phyloP scores from a whole-genome alignment of 495 filamentous ascomycete genomes.

The Lichenothelia convexa region DNA sequence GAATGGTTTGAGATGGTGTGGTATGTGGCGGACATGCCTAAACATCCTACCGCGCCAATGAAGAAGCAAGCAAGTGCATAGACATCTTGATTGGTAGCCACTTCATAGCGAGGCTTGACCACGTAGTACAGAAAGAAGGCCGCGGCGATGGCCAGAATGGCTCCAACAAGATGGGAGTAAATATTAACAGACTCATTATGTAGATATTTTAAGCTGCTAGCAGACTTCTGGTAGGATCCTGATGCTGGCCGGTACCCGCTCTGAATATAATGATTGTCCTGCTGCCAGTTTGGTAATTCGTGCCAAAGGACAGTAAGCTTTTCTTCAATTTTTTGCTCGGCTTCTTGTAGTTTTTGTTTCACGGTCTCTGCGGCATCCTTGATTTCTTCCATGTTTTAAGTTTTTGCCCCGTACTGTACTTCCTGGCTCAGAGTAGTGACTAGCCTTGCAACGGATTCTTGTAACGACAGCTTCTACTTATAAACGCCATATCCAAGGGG shows the following conservation, averaged over 20 bases:
- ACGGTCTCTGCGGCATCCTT: conserved; percentile 8
- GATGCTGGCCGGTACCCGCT: conserved; percentile 55
- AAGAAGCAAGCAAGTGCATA: conserved; percentile 66
- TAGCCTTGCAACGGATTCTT: too few species aligned
- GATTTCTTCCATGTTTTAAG: conserved; percentile 11
- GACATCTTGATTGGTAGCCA: conserved; percentile 45
- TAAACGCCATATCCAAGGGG: too few species aligned
- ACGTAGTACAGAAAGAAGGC: conserved; percentile 26
- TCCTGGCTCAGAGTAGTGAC: too few species aligned
- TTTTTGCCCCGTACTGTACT: not conserved
- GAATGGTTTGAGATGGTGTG: conserved; percentile 56
- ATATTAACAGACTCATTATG: conserved; percentile 96
- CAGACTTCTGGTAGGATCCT: conserved; percentile 42
- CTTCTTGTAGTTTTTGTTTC: conserved; percentile 7
- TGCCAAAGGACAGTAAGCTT: conserved; percentile 34
- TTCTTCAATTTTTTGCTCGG: conserved; percentile 8
- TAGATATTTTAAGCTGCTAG: conserved; percentile 49
- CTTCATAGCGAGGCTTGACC: conserved; percentile 46
- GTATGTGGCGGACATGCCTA: conserved; percentile 73
- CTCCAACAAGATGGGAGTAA: conserved; percentile 65
- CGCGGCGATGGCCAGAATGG: conserved; percentile 28
- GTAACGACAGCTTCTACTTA: too few species aligned
- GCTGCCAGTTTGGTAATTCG: conserved; percentile 49
- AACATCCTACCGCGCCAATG: conserved; percentile 49
- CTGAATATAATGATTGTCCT: conserved; percentile 60